Percentiles rank a stretch among this genome's conserved stretches.
Conservation (phyloP, 2,329 filamentous ascomycete species). For the Aspergillus sp. region DNA sequence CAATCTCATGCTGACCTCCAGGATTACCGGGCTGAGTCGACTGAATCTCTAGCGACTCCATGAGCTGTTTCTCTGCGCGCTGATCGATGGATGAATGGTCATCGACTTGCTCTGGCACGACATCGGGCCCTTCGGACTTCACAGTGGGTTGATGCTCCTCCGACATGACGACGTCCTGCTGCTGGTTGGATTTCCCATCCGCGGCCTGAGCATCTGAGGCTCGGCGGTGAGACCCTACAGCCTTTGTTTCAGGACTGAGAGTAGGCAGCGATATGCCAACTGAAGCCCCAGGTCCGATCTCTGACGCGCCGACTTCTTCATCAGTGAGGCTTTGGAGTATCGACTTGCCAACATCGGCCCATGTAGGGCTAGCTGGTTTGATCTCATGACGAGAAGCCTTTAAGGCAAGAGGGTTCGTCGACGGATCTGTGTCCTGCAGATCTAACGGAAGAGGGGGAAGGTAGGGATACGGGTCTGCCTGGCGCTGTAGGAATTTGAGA, state of each 20-base stretch:
- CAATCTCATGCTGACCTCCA: conserved; percentile 24
- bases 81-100: conserved; percentile 40
- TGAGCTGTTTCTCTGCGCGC: conserved; percentile 40
- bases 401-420: conserved; percentile 40
- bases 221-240: conserved; percentile 21
- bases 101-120: conserved; percentile 26
- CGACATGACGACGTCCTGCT: conserved; percentile 22
- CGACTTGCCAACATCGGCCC: conserved; percentile 52
- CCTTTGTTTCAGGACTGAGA: conserved; percentile 26
- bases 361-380: conserved; percentile 39
- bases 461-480: conserved; percentile 57
- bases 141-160: conserved; percentile 18
- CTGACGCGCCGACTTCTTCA: conserved; percentile 38
- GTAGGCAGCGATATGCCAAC: conserved; percentile 47
- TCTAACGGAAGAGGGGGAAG: conserved; percentile 40
- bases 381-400: conserved; percentile 43
- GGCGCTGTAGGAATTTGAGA: conserved; percentile 54
- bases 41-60: conserved; percentile 38
- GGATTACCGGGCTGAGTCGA: conserved; percentile 26
- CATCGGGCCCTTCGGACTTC: conserved; percentile 17
- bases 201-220: conserved; percentile 13
- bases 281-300: conserved; percentile 39
- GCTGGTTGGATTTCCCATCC: conserved; percentile 8
- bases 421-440: conserved; percentile 31
- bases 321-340: conserved; percentile 49